Percentiles rank a stretch among this genome's conserved stretches.
These are phyloP conservation scores for Penicillium sp. DNA, from an alignment of 2,329 filamentous ascomycete species.

Conservation along the genomic window DNA sequence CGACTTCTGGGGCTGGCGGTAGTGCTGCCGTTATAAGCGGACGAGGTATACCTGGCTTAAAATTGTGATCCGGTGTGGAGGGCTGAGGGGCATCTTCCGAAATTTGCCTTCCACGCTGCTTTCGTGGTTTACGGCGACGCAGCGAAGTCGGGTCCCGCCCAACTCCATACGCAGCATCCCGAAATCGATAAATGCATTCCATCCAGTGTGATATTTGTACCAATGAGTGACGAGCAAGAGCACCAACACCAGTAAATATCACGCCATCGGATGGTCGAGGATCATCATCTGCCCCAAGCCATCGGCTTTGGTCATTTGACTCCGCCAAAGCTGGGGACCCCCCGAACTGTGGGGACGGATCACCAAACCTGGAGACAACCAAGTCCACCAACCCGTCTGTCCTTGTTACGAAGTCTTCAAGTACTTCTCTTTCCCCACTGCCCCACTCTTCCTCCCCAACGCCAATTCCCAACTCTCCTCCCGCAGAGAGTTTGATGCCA, in stretches of 20 bases:
- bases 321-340: conserved; percentile 17
- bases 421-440: conserved; percentile 86
- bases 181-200: conserved; percentile 81
- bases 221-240: conserved; percentile 68
- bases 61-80: conserved; percentile 22
- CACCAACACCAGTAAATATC: conserved; percentile 78
- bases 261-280: conserved; percentile 74
- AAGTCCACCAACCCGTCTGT: conserved; percentile 85
- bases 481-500: conserved; percentile 82
- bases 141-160: conserved; percentile 71
- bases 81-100: conserved; percentile 15
- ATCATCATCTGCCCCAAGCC: conserved; percentile 71
- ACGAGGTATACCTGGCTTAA: conserved; percentile 45
- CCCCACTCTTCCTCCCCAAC: conserved; percentile 95
- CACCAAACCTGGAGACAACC: conserved; percentile 81
- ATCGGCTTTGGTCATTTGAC: conserved; percentile 46
- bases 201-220: conserved; percentile 78
- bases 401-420: conserved; percentile 79
- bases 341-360: conserved; percentile 41
- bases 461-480: conserved; percentile 87
- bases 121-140: conserved; percentile 48
- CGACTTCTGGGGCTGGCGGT: conserved; percentile 15
- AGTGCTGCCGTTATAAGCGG: conserved; percentile 37
- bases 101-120: conserved; percentile 24
- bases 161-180: conserved; percentile 80